Evolutionary conservation across 75 land plant species (phyloP).

Genomic region (Adiantum capillusveneris): DNA sequence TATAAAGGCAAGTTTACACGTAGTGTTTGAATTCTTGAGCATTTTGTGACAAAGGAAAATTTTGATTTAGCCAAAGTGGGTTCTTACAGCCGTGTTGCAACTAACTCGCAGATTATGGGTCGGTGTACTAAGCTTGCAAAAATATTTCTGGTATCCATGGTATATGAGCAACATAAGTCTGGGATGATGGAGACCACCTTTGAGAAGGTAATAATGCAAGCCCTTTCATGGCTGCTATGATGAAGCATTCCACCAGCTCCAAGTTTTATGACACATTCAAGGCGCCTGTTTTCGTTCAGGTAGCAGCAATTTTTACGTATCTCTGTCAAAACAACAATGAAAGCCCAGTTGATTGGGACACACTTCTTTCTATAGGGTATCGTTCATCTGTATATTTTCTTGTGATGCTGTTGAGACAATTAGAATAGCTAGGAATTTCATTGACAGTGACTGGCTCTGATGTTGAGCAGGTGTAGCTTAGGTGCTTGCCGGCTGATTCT

Average conservation of each 20-base stretch:
- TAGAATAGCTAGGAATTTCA: not conserved
- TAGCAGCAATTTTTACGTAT: conserved; percentile 41
- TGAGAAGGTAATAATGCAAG: conserved; percentile 69
- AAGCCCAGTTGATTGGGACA: conserved; percentile 58
- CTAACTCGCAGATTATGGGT: conserved; percentile 78
- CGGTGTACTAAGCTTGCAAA: conserved; percentile 66
- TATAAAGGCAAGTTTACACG: conserved; percentile 65
- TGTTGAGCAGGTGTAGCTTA: conserved; percentile 61
- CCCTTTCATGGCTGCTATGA: too few species aligned
- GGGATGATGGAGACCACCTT: conserved; percentile 84
- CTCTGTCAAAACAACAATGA: conserved; percentile 69
- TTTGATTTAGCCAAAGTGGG: too few species aligned
- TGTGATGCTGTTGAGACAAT: conserved; percentile 8
- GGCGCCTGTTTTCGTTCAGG: conserved; percentile 30
- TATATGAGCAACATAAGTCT: conserved; percentile 69
- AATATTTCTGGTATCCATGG: conserved; percentile 89
- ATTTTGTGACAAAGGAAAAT: not conserved
- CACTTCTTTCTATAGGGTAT: conserved; percentile 74
- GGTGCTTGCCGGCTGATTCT: conserved; percentile 77
- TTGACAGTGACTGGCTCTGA: not conserved
- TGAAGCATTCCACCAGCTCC: too few species aligned
- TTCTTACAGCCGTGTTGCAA: too few species aligned
- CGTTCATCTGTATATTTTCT: too few species aligned
- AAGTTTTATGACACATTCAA: too few species aligned
- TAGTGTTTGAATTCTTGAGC: not conserved